A percentile compares a stretch with the other conserved stretches of the same genome.
Evolutionary conservation across 2,329 filamentous ascomycete species (phyloP).

Genomic region (Curvularia spicifera): DNA sequence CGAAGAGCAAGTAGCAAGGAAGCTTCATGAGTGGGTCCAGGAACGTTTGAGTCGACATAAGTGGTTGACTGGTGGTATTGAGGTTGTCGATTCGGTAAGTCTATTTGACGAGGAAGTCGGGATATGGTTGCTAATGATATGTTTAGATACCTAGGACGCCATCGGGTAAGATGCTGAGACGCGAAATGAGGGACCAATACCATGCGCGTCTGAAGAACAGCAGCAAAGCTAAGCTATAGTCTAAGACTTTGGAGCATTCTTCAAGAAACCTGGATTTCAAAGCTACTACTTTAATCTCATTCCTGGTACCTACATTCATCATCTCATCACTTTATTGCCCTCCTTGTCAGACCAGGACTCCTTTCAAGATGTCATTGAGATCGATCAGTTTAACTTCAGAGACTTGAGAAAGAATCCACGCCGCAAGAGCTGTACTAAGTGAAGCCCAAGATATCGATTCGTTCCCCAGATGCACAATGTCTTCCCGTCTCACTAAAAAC

Average conservation of each 20-base stretch:
- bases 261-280: background rate
- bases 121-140: background rate
- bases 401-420: too few relatives aligned
- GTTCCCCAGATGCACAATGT: background rate
- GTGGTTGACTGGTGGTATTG: slow-evolving; percentile 41
- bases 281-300: too few relatives aligned
- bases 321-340: background rate
- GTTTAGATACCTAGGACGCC: slow-evolving; percentile 37
- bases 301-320: background rate
- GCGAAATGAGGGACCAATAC: slow-evolving; percentile 40
- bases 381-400: background rate
- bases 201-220: slow-evolving; percentile 32
- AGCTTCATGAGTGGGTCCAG: slow-evolving; percentile 34
- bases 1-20: slow-evolving; percentile 24
- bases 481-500: background rate
- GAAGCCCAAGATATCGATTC: background rate
- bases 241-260: background rate
- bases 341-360: background rate
- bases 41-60: slow-evolving; percentile 36
- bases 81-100: slow-evolving; percentile 38
- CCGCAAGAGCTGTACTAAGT: background rate
- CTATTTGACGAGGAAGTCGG: background rate
- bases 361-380: background rate
- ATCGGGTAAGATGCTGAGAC: slow-evolving; percentile 39
- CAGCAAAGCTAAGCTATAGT: slow-evolving; percentile 28